Conservation (phyloP, 2,329 filamentous ascomycete species). For the Arthroderma uncinatum region DNA sequence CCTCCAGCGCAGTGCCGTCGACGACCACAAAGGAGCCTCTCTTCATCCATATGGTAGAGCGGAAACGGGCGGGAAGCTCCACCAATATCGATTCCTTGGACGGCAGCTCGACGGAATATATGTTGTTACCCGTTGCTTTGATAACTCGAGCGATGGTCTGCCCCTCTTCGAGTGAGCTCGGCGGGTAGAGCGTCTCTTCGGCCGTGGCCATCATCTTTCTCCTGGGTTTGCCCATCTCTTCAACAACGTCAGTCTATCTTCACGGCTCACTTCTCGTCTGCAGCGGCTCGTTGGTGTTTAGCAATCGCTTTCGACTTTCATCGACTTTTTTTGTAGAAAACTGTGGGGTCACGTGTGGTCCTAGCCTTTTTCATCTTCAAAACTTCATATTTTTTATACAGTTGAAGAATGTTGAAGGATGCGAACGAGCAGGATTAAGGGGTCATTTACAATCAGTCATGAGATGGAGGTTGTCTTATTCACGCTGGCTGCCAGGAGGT, state of each 20-base stretch:
- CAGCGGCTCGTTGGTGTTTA: no score
- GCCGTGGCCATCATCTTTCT: conserved; percentile 67
- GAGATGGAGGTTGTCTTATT: no score
- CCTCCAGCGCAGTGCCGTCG: conserved; percentile 55
- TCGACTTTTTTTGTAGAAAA: no score
- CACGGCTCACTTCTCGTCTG: not conserved
- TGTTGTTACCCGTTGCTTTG: conserved; percentile 76
- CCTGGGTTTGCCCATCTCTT: conserved; percentile 59
- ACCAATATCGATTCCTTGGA: conserved; percentile 56
- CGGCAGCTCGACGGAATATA: conserved; percentile 69
- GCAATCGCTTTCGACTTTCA: no score
- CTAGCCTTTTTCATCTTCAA: no score
- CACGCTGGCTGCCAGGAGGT: no score
- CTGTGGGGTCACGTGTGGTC: no score
- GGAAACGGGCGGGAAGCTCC: conserved; percentile 74
- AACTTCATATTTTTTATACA: no score
- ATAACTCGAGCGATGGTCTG: conserved; percentile 64
- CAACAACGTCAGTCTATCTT: not conserved
- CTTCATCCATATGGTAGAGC: conserved; percentile 88
- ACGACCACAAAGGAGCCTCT: conserved; percentile 78
- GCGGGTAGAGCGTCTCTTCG: conserved; percentile 54
- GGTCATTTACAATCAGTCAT: no score
- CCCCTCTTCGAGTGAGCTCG: conserved; percentile 41
- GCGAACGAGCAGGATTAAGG: no score
- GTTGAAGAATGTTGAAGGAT: no score